Evolutionary conservation across 2,329 filamentous ascomycete species (phyloP).

Genomic region (Microsporum audouinii): DNA sequence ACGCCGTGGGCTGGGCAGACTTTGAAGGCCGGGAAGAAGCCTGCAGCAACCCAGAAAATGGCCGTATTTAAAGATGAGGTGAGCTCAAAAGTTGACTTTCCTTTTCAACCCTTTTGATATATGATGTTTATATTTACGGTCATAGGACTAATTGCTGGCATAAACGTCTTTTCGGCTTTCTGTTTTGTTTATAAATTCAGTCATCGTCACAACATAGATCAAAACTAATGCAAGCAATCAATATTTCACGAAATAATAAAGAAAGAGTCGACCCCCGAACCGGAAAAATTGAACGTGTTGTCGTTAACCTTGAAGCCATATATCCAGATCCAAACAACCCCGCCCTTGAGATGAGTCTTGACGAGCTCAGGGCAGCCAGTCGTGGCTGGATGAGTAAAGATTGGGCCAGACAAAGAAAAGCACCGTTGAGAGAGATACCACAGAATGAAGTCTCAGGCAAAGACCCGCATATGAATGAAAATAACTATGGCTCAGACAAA

Average conservation of each 20-base stretch:
- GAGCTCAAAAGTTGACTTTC: slow-evolving; percentile 41
- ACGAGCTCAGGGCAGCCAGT: slow-evolving; percentile 72
- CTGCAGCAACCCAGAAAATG: slow-evolving; percentile 67
- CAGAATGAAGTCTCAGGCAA: slow-evolving; percentile 21
- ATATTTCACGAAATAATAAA: slow-evolving; percentile 63
- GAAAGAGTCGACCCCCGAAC: slow-evolving; percentile 71
- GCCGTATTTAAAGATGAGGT: slow-evolving; percentile 92
- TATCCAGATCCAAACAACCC: slow-evolving; percentile 66
- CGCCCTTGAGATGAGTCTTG: slow-evolving; percentile 72
- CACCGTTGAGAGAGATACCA: slow-evolving; percentile 47
- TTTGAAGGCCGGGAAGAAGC: slow-evolving; percentile 74
- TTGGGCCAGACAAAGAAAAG: slow-evolving; percentile 35
- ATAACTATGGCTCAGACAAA: slow-evolving; percentile 17
- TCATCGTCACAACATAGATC: slow-evolving; percentile 25
- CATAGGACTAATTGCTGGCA: slow-evolving; percentile 82
- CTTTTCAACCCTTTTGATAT: slow-evolving; percentile 25
- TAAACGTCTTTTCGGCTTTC: slow-evolving; percentile 27
- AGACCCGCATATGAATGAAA: slow-evolving; percentile 15
- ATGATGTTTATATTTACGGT: slow-evolving; percentile 62
- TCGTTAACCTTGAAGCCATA: slow-evolving; percentile 72
- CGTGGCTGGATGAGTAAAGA: slow-evolving; percentile 54
- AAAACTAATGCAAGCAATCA: slow-evolving; percentile 36
- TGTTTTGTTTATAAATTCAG: slow-evolving; percentile 41
- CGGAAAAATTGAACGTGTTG: slow-evolving; percentile 74
- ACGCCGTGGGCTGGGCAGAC: slow-evolving; percentile 90